Percentiles rank a stretch among this genome's conserved stretches.
Conservation (phyloP, 108 stramenopile species). For the Skeletonema tropicum region DNA sequence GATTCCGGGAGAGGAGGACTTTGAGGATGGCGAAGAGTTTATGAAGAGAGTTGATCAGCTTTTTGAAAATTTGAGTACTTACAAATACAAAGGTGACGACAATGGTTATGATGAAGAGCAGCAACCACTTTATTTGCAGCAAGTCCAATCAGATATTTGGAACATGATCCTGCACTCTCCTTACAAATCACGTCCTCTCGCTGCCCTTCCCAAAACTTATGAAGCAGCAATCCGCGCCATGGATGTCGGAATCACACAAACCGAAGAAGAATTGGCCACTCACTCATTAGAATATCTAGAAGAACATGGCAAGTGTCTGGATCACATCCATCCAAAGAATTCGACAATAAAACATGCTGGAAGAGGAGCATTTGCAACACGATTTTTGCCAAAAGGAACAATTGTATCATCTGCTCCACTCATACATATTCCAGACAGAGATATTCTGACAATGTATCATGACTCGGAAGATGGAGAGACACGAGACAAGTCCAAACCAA, state of each 20-base stretch:
- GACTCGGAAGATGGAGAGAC: slow-evolving; percentile 26
- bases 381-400: slow-evolving; percentile 37
- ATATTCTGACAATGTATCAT: slow-evolving; percentile 53
- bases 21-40: slow-evolving; percentile 46
- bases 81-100: no score
- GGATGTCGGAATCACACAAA: slow-evolving; percentile 19
- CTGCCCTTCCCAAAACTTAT: slow-evolving; percentile 28
- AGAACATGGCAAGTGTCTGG: slow-evolving; percentile 61
- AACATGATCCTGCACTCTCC: slow-evolving; percentile 5
- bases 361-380: slow-evolving; percentile 63
- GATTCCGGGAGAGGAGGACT: slow-evolving; percentile 46
- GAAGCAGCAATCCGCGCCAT: slow-evolving; percentile 22
- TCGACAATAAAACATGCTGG: slow-evolving; percentile 66
- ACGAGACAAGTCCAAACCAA: slow-evolving; percentile 28
- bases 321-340: slow-evolving; percentile 43
- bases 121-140: neutral
- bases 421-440: slow-evolving; percentile 35
- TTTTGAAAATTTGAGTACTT: slow-evolving; percentile 29
- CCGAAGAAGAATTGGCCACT: neutral
- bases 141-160: slow-evolving; percentile 13
- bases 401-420: slow-evolving; percentile 33
- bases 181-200: slow-evolving; percentile 15
- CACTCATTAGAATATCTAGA: slow-evolving; percentile 55
- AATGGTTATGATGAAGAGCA: neutral
- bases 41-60: slow-evolving; percentile 15